Evolutionary conservation across 495 filamentous ascomycete species (phyloP), one percentile per base, ranked within the genome.

Genomic region (Penicillium argentinense): DNA sequence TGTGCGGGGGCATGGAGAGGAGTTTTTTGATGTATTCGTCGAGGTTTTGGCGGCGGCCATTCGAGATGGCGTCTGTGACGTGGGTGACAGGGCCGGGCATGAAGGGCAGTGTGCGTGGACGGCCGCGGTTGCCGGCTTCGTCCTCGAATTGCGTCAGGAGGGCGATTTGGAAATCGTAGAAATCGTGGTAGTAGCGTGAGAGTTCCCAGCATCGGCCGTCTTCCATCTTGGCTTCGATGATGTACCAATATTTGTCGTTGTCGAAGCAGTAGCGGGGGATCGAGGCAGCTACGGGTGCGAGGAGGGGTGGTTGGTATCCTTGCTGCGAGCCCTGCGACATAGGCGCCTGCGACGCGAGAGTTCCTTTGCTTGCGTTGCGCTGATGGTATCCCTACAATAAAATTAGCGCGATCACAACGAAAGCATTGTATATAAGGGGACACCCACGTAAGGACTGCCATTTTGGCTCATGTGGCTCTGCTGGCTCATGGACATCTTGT

Each of bases 81-180:
- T 95, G 95, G 45, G 91, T 95, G 55, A 98, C 92, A 16, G 93
- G 93, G 8, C 93, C 93, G 14, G 93, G 93, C 93, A 98, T 98
- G 67, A 92, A 98, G n/a, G 93, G 93, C 5, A 98, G 66, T 12
- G 86, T 88, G 23, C 93, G 83, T 42, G 86, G 82, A 53, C 84
- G 83, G 29, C 81, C 80, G 38, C 81, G 82, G 42, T 87, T 87
- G 17, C 93, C 92, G 21, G 93, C 91, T 60, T 97, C 95, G 12
- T 88, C 83, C 26, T 93, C 92, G 61, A 96, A 97, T 54, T 95
- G 89, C 29, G 89, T 91, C 33, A 98, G 76, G 5, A 98, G 85
- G 13, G 88, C 85, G 62, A 97, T 97, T 65, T 98, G 93, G 68
- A 97, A 95, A 61, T 97, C 93, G 67, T 97, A 98, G 63, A 98